A percentile compares a stretch with the other conserved stretches of the same genome.
Evolutionary conservation across 352 stramenopile species (phyloP).

Genomic region (Pythium volutum): DNA sequence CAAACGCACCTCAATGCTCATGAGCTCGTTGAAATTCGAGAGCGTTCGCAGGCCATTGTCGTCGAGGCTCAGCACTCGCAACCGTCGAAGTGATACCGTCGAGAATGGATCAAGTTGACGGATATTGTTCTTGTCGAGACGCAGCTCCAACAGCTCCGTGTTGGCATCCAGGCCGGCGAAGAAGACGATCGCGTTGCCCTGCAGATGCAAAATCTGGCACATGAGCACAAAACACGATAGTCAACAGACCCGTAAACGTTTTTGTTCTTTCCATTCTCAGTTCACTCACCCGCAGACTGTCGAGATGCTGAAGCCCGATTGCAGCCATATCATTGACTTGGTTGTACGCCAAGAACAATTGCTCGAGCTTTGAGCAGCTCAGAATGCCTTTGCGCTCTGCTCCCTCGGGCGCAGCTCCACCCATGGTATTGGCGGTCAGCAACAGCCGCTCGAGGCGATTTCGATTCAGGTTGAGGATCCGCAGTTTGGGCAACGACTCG

Average conservation of each 20-base stretch:
- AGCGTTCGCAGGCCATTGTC: conserved; percentile 79
- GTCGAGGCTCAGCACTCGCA: conserved; percentile 66
- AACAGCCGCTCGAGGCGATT: conserved; percentile 71
- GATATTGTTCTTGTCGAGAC: conserved; percentile 82
- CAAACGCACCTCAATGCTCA: conserved; percentile 56
- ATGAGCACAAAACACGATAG: background rate
- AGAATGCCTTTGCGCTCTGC: conserved; percentile 52
- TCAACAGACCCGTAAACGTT: no score
- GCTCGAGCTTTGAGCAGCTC: conserved; percentile 58
- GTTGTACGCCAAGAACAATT: conserved; percentile 77
- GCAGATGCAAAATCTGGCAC: conserved; percentile 62
- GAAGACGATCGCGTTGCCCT: conserved; percentile 76
- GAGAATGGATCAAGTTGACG: conserved; percentile 66
- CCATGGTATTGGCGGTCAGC: conserved; percentile 17
- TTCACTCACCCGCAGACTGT: conserved; percentile 51
- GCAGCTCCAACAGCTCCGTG: conserved; percentile 62
- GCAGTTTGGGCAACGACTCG: conserved; percentile 56
- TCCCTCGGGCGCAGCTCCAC: conserved; percentile 24
- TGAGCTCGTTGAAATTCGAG: conserved; percentile 60
- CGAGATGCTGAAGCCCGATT: conserved; percentile 64
- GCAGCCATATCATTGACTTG: conserved; percentile 71
- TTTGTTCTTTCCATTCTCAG: background rate
- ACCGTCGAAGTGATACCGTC: conserved; percentile 39
- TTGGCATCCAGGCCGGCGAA: conserved; percentile 63
- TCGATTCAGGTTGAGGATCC: conserved; percentile 65